phyloP scores from a whole-genome alignment of 1,284 basidiomycete species.

The Moesziomyces antarcticus region DNA sequence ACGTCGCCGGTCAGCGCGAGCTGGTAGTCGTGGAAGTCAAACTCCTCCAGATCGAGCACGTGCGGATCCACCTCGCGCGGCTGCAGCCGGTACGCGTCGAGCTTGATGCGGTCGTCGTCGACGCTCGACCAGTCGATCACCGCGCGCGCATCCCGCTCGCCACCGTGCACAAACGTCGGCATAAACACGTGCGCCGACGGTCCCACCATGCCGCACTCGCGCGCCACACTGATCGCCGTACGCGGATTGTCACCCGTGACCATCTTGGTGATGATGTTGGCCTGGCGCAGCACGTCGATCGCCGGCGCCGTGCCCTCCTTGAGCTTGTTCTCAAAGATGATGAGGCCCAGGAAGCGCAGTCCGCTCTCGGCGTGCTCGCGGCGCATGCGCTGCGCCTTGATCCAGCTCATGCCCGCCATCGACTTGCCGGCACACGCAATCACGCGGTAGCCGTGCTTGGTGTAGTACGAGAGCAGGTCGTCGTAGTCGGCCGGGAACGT shows the following conservation, averaged over 20 bases:
- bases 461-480: conserved; percentile 95
- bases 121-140: conserved; percentile 90
- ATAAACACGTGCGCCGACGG: conserved; percentile 91
- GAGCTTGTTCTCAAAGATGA: conserved; percentile 99
- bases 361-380: conserved; percentile 93
- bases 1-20: conserved; percentile 95
- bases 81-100: conserved; percentile 86
- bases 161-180: conserved; percentile 82
- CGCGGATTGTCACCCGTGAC: conserved; percentile 97
- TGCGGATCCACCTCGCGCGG: conserved; percentile 61
- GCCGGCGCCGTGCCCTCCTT: conserved; percentile 92
- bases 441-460: conserved; percentile 94
- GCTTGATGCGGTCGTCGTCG: conserved; percentile 85
- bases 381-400: conserved; percentile 96
- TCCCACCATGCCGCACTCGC: conserved; percentile 91
- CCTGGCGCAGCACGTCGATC: conserved; percentile 86
- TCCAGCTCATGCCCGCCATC: conserved; percentile 92
- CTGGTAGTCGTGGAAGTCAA: conserved; percentile 81
- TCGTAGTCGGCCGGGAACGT: conserved; percentile 87
- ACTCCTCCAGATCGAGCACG: conserved; percentile 59
- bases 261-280: conserved; percentile 95
- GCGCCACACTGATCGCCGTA: conserved; percentile 94
- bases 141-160: conserved; percentile 73
- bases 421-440: conserved; percentile 98
- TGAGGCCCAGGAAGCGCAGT: conserved; percentile 90